Evolutionary conservation across 495 filamentous ascomycete species (phyloP).

Genomic region (Xylaria castorea): DNA sequence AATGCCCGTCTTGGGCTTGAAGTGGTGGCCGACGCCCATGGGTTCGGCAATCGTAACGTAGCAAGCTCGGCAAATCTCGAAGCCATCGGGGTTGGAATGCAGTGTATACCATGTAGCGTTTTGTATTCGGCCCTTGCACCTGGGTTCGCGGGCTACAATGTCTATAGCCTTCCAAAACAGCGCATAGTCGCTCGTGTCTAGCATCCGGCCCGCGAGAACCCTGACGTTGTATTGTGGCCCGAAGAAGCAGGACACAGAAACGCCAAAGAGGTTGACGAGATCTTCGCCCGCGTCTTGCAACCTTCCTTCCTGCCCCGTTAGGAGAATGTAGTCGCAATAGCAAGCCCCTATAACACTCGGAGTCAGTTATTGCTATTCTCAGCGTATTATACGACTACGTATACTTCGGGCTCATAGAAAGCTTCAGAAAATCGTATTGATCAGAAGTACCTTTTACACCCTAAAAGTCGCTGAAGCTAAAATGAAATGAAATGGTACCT

Average conservation of each 20-base stretch:
- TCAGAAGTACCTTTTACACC: not conserved
- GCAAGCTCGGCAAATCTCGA: conserved; percentile 19
- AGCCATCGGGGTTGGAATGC: conserved; percentile 1
- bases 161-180: conserved; percentile 16
- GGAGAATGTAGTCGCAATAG: conserved; percentile 19
- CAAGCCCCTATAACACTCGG: not conserved
- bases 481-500: not conserved
- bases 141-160: not conserved
- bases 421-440: not conserved
- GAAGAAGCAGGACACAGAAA: conserved; percentile 15
- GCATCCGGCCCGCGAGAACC: not conserved
- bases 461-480: not conserved
- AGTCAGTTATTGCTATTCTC: not conserved
- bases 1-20: conserved; percentile 14
- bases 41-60: conserved; percentile 5
- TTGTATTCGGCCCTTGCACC: conserved; percentile 9
- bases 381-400: not conserved
- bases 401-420: not conserved
- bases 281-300: conserved; percentile 15
- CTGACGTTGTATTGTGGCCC: conserved; percentile 3
- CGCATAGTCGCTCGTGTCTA: conserved; percentile 2
- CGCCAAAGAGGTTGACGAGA: not conserved
- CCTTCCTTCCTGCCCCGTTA: not conserved
- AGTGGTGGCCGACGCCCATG: conserved; percentile 16
- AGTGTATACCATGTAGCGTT: conserved; percentile 12